Percentiles rank a stretch among this genome's conserved stretches.
Evolutionary conservation across 148 eudicot species (phyloP).

Genomic region (Silene latifolia): DNA sequence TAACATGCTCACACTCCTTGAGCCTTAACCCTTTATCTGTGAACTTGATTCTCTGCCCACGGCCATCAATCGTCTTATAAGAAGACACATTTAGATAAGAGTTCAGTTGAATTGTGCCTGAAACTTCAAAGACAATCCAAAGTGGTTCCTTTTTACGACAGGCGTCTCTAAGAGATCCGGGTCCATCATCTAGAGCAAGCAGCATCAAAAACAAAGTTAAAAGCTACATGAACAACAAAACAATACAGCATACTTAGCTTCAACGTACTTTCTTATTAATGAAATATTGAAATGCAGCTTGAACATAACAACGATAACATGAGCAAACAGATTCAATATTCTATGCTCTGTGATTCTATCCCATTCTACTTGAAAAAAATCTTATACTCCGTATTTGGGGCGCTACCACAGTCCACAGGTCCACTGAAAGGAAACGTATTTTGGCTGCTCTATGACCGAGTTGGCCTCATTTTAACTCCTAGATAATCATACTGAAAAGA

Average conservation of each 20-base stretch:
- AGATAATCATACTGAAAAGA: not conserved
- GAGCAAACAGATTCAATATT: not conserved
- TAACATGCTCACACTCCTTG: slow-evolving; percentile 91
- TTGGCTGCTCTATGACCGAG: not conserved
- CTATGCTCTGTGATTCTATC: not conserved
- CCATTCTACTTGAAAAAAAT: not conserved
- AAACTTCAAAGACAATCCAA: slow-evolving; percentile 86
- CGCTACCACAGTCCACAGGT: too few species aligned
- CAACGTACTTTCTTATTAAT: not conserved
- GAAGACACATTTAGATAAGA: slow-evolving; percentile 74
- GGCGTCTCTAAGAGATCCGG: slow-evolving; percentile 85
- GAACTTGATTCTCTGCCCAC: slow-evolving; percentile 72
- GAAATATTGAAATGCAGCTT: not conserved
- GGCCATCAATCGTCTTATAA: slow-evolving; percentile 86
- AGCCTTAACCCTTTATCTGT: slow-evolving; percentile 79
- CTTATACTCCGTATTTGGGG: too few species aligned
- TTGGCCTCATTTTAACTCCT: not conserved
- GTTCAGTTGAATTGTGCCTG: slow-evolving; percentile 68
- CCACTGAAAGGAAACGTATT: not conserved
- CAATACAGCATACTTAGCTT: not conserved
- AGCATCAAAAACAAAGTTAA: not conserved
- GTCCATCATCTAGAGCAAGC: slow-evolving; percentile 70
- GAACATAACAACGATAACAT: not conserved
- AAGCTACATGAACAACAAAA: not conserved
- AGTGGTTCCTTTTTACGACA: slow-evolving; percentile 83